Base-by-base conservation (phyloP, 2,329 filamentous ascomycete species). In the Aspergillus sergii region DNA sequence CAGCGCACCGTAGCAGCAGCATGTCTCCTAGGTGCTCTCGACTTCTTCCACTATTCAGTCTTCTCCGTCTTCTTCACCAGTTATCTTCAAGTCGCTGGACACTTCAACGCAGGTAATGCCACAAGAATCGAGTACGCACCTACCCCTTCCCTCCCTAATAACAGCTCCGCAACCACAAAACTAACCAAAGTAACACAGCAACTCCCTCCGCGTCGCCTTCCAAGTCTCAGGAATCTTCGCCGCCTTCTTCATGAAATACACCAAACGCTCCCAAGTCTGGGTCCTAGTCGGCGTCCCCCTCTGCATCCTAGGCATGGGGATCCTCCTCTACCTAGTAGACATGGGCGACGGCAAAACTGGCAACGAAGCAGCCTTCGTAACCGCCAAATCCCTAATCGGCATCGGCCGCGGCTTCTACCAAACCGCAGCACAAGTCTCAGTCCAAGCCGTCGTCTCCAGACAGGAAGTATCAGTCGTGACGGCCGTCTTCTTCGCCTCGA, bases 61-160 rank as follows among this genome's bases (percentile, higher is more conserved):
- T 81, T 80, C 59, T 75, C 76, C 0, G 69, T 79, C 1, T 80
- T 81, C 65, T 80, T 80, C 54, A 76, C 78, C 0, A 80, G 78
- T 50, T 80, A 78, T 48, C 73, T 80, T 0, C 77, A 79, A 56
- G 77, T 80, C 2, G 78, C 76, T 16, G 77, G 74, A 0, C 71
- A 73, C 7, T 80, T 76, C 23, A 72, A 70, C 3, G 70, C 78
- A 0, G 78, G 75, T 0, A 70, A 75, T 8, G 74, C 79, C 0
- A 79, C 76, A 3, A 63, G 69, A 28, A 69, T 71, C 16, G 69
- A 70, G 68, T 67, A 66, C 14, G 51, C 36, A 9, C 21, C n/a
- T 2, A 41, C 9, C 3, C 1, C 19, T n/a, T n/a, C n/a, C n/a
- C n/a, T n/a, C n/a, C 2, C 4, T 6, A 39, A 32, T 23, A 8